phyloP scores from a whole-genome alignment of 2,329 filamentous ascomycete genomes.

The Niveomyces coronatus region DNA sequence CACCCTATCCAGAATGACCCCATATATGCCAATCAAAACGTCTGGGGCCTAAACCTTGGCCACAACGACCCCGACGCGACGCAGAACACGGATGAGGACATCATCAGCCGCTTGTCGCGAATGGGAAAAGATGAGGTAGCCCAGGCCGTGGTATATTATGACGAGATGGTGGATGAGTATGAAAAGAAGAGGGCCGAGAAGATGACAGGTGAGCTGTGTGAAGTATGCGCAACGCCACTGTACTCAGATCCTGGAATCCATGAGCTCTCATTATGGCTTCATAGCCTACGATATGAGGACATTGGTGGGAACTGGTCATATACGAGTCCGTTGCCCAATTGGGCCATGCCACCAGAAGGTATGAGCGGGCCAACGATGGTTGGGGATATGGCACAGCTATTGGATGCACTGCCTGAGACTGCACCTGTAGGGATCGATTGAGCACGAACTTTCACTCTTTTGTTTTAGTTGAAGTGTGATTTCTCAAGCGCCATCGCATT shows the following conservation, averaged over 20 bases:
- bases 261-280: conserved; percentile 87
- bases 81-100: conserved; percentile 72
- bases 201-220: conserved; percentile 76
- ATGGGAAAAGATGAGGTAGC: conserved; percentile 95
- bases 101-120: conserved; percentile 71
- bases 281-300: conserved; percentile 84
- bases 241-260: conserved; percentile 89
- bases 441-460: no score
- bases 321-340: conserved; percentile 69
- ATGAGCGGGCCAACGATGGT: conserved; percentile 61
- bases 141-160: conserved; percentile 84
- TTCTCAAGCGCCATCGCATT: no score
- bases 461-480: neutral
- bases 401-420: conserved; percentile 34
- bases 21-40: conserved; percentile 89
- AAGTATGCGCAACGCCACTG: conserved; percentile 73
- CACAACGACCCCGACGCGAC: conserved; percentile 53
- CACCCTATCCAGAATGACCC: conserved; percentile 96
- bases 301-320: conserved; percentile 78
- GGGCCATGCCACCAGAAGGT: conserved; percentile 74
- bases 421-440: conserved; percentile 2
- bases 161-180: conserved; percentile 86
- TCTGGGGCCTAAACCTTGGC: conserved; percentile 78
- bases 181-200: conserved; percentile 86
- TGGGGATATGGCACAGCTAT: conserved; percentile 47